Evolutionary conservation across 2,329 filamentous ascomycete genomes (phyloP), one percentile per base, ranked within the genome.

Genomic region (Calonectria fujianensis): DNA sequence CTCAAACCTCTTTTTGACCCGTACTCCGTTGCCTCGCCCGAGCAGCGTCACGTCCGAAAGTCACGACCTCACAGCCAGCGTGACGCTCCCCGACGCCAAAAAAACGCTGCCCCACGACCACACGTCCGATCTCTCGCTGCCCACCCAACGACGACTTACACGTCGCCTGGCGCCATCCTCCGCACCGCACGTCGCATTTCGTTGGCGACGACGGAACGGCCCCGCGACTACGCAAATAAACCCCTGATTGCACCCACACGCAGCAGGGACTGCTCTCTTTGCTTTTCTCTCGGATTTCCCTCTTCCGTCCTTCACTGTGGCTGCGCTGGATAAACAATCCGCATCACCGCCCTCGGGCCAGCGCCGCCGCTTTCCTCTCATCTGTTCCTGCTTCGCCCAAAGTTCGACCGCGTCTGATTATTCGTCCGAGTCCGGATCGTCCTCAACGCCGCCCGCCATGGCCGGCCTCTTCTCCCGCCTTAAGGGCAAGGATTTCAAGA

Each of bases 401-500:
- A 32, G 61, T 66, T 52, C 68, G 59, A 68, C 73, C 48, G 65
- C 52, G 37, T 73, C 69, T 75, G 57, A 73, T 54, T 41, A 29
- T 39, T 52, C 66, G 63, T 69, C 50, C 67, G 70, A 51, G 50
- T 76, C 74, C 48, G 63, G 65, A 68, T 24, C 37, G 29, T 31
- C 61, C 29, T 65, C 68, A 31, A 57, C 72, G 71, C 69, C 65
- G 69, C 77, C 74, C 81, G 87, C 77, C 67, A 92, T 92, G 90
- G 87, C 90, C 75, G 88, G 90, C 80, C 85, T 92, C 77, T 92
- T 92, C 82, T 91, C 91, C 76, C 89, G 90, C 81, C 87, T 96
- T 85, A 95, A 95, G 89, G 90, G 91, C 87, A 96, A 93, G 87
- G 95, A 97, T 87, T 90, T 88, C 79, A 90, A 89, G 80, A 82